Evolutionary conservation across 2,329 filamentous ascomycete genomes (phyloP), one percentile per base, ranked within the genome.

Genomic region (Penicillium hesseltinei): DNA sequence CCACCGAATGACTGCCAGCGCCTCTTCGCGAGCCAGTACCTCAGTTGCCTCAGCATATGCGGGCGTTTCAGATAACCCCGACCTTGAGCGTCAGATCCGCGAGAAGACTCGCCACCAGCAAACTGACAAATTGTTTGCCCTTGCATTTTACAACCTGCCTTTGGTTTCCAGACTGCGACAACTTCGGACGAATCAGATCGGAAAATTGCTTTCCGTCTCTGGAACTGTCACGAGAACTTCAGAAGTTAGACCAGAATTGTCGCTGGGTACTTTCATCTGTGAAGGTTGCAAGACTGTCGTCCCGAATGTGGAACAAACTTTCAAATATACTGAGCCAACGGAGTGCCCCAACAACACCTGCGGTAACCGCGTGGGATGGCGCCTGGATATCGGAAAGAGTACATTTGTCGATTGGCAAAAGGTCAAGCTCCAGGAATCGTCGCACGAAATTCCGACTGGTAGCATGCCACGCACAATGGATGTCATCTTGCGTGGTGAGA

Each of bases 331-430:
- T 0, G 94, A 99, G 72, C 94, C 94, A 0, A 93, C 92, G 4
- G 91, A 97, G 78, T 99, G 94, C 67, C 93, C 94, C 10, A 97
- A 97, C 71, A 73, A 80, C 27, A 89, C 84, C 7, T 99, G 94
- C 73, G 88, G 88, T 67, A 99, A 99, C 77, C 88, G 94, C 27
- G 80, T 88, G 57, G 91, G 90, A n/a, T 99, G 94, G 94, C 87
- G 92, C 64, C 79, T 99, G n/a, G 93, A 99, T 68, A 97, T 99
- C 69, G 84, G 91, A 43, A 93, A 96, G 74, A 97, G 92, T 74
- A 97, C 92, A 0, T 99, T 99, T 72, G 90, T 99, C 60, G 94
- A 99, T 77, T 99, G 94, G 94, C 94, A 99, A 73, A 97, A 97
- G 74, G 92, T 97, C 25, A 90, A 95, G 62, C 91, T 97, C 60